Percentiles rank a stretch among this genome's conserved stretches.
Evolutionary conservation across 257 asterid species (phyloP).

Genomic region (Scutellaria baicalensis): DNA sequence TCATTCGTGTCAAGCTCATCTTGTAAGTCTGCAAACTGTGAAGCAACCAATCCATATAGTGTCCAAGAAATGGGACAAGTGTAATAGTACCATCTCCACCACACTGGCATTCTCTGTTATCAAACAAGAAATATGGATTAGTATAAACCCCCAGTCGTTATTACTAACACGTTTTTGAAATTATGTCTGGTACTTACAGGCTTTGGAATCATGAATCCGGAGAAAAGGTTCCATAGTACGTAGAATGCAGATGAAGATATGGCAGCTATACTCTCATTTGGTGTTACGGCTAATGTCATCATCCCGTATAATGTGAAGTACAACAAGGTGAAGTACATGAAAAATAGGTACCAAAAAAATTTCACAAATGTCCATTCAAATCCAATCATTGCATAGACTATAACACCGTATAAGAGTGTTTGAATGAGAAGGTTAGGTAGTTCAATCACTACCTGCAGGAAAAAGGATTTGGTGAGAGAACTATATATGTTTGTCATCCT

Average conservation of each 20-base stretch:
- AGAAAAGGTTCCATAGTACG: conserved; percentile 65
- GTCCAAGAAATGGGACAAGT: conserved; percentile 58
- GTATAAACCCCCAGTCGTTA: neutral
- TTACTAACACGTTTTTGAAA: neutral
- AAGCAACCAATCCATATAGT: conserved; percentile 53
- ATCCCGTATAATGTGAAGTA: conserved; percentile 82
- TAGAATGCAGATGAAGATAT: conserved; percentile 58
- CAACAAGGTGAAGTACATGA: conserved; percentile 70
- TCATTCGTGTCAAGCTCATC: conserved; percentile 27
- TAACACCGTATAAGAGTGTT: conserved; percentile 43
- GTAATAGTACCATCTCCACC: conserved; percentile 88
- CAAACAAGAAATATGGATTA: neutral
- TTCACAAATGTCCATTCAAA: conserved; percentile 65
- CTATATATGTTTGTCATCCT: neutral
- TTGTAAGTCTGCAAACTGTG: conserved; percentile 58
- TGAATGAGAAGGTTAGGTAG: conserved; percentile 64
- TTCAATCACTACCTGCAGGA: conserved; percentile 51
- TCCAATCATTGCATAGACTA: conserved; percentile 74
- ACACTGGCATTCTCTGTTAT: conserved; percentile 64
- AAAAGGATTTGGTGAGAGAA: neutral
- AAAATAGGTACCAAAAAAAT: conserved; percentile 68
- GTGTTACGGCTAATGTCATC: conserved; percentile 82
- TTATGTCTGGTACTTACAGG: conserved; percentile 33
- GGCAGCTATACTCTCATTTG: conserved; percentile 66
- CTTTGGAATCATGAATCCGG: conserved; percentile 71